These are phyloP conservation scores for Phytophthora pluvialis DNA, from an alignment of 352 stramenopile genomes.

Conservation along the genomic window DNA sequence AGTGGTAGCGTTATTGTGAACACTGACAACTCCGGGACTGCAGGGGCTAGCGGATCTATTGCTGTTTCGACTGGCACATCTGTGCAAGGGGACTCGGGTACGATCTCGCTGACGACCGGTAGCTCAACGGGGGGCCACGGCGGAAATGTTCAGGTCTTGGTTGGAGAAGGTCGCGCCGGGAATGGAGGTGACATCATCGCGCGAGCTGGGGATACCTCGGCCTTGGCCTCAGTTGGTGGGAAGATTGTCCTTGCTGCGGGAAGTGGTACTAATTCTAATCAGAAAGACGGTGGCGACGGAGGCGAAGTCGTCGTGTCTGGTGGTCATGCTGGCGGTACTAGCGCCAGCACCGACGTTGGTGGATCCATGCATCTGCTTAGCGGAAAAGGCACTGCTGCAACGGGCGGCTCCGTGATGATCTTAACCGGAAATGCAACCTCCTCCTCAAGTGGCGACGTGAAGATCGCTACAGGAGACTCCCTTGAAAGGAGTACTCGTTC, in stretches of 20 bases:
- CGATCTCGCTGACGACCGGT: constrained; percentile 76
- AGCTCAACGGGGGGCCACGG: constrained; percentile 57
- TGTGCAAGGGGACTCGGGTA: constrained; percentile 66
- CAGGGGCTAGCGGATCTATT: constrained; percentile 82
- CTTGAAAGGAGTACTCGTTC: constrained; percentile 41
- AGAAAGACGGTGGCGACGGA: constrained; percentile 67
- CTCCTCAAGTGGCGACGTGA: constrained; percentile 69
- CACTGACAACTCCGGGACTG: constrained; percentile 75
- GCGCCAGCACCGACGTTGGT: constrained; percentile 44
- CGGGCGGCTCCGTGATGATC: constrained; percentile 59
- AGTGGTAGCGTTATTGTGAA: constrained; percentile 83
- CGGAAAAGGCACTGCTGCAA: constrained; percentile 57
- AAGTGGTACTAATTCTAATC: constrained; percentile 48
- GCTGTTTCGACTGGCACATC: constrained; percentile 64
- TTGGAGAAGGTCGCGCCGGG: constrained; percentile 59
- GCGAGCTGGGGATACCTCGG: constrained; percentile 68
- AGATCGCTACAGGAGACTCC: constrained; percentile 59
- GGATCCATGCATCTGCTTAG: constrained; percentile 56
- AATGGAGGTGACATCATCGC: constrained; percentile 74
- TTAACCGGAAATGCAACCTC: constrained; percentile 59
- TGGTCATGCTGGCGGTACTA: constrained; percentile 63
- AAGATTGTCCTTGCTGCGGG: constrained; percentile 52
- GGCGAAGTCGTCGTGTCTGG: constrained; percentile 72
- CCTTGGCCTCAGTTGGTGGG: constrained; percentile 49
- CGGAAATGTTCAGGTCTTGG: constrained; percentile 66